These are phyloP conservation scores for Termitomyces heimii DNA, from an alignment of 768 basidiomycete species.

Conservation along the genomic window DNA sequence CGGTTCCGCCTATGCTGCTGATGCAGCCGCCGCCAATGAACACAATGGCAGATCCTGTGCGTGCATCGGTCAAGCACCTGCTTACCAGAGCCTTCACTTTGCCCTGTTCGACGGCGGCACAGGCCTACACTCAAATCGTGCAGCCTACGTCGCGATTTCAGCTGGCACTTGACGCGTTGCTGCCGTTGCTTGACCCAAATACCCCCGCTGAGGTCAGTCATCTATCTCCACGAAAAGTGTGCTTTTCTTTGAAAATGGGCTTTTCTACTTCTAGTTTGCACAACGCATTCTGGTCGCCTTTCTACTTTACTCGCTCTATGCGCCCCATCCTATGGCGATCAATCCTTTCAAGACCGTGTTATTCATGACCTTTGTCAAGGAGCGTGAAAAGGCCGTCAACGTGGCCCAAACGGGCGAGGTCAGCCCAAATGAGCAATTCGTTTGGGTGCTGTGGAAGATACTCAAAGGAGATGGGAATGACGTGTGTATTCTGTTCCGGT, in stretches of 20 bases:
- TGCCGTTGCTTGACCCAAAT: conserved; percentile 60
- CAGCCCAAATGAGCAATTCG: conserved; percentile 66
- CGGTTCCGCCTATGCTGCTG: conserved; percentile 14
- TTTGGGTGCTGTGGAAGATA: conserved; percentile 87
- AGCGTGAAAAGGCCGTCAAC: conserved; percentile 55
- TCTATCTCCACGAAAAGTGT: conserved; percentile 1
- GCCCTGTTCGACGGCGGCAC: conserved; percentile 73
- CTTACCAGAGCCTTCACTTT: conserved; percentile 59
- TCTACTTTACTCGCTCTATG: conserved; percentile 75
- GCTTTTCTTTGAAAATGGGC: conserved; percentile 1
- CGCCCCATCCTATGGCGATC: conserved; percentile 71
- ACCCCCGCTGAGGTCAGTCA: conserved; percentile 45
- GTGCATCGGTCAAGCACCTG: conserved; percentile 63
- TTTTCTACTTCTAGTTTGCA: conserved; percentile 40
- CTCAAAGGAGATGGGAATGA: conserved; percentile 78
- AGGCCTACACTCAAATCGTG: conserved; percentile 70
- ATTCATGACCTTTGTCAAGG: conserved; percentile 59
- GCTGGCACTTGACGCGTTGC: conserved; percentile 75
- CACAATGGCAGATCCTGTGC: conserved; percentile 39
- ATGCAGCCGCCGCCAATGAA: conserved; percentile 3
- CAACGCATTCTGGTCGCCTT: conserved; percentile 75
- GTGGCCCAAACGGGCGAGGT: conserved; percentile 44
- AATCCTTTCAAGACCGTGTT: conserved; percentile 80
- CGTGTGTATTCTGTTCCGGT: conserved; percentile 34
- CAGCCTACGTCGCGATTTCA: conserved; percentile 75